Conservation (phyloP, 2,329 filamentous ascomycete species). For the Fulvia fulva region DNA sequence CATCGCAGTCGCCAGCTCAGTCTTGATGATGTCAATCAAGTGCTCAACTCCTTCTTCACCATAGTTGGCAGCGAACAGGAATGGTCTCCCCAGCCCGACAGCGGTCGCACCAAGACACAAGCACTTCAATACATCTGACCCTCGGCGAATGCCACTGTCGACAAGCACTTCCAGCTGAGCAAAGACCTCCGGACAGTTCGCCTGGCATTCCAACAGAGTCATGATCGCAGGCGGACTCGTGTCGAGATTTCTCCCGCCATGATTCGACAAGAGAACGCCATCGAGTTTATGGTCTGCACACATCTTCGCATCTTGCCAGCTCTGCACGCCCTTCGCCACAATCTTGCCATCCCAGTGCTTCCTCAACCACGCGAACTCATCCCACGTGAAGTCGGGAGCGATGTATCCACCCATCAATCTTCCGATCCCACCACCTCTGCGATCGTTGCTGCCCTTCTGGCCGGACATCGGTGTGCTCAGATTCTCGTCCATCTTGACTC, state of each 20-base stretch:
- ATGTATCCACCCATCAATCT: slow-evolving; percentile 56
- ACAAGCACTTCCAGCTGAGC: slow-evolving; percentile 58
- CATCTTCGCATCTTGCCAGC: slow-evolving; percentile 39
- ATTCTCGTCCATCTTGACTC: slow-evolving; percentile 46
- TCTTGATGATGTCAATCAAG: slow-evolving; percentile 41
- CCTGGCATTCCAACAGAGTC: slow-evolving; percentile 60
- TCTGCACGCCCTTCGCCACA: slow-evolving; percentile 43
- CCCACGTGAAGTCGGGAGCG: slow-evolving; percentile 52
- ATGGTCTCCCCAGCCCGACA: slow-evolving; percentile 58
- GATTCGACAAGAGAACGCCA: slow-evolving; percentile 49
- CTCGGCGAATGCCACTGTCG: slow-evolving; percentile 62
- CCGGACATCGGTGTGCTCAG: slow-evolving; percentile 50
- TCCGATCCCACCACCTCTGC: slow-evolving; percentile 53
- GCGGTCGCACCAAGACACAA: slow-evolving; percentile 62
- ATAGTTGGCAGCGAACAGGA: slow-evolving; percentile 59
- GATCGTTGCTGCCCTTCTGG: slow-evolving; percentile 48
- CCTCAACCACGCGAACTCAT: slow-evolving; percentile 45
- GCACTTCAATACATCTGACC: slow-evolving; percentile 65
- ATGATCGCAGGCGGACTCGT: slow-evolving; percentile 53
- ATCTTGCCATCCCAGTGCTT: slow-evolving; percentile 41
- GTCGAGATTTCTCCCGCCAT: slow-evolving; percentile 49
- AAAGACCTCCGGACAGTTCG: slow-evolving; percentile 58
- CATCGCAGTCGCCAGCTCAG: slow-evolving; percentile 62
- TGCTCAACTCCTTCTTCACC: slow-evolving; percentile 52
- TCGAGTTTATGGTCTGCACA: slow-evolving; percentile 42